Base-by-base conservation (phyloP, 2,329 filamentous ascomycete genomes). In the Alternaria sp. region DNA sequence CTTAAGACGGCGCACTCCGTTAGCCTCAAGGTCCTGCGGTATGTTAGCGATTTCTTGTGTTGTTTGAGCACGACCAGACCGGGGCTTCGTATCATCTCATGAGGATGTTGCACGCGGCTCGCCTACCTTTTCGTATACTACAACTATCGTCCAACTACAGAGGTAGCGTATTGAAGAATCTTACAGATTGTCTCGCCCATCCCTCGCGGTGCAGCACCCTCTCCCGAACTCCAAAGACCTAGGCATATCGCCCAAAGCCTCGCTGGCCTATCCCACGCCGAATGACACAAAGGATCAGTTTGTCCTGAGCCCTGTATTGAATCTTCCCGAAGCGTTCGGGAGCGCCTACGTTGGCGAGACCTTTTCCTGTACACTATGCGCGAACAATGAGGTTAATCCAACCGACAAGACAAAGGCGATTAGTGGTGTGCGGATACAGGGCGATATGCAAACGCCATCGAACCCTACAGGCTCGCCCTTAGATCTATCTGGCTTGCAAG, bases 311-410 rank as follows among this genome's bases (percentile, higher is more conserved):
- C 84, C 85, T 23, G 80, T 85, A 67, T 85, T 98, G 70, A 95
- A 92, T 45, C 88, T 98, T 1, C 94, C 95, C 9, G 89, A 93
- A 14, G 90, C 92, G 0, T 98, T 99, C 76, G 94, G 93, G 42
- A 94, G 92, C 11, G 93, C 94, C 8, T 97, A 97, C 76, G 94
- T 98, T 21, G 95, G 95, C 69, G 93, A 98, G 80, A 92, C 90
- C 0, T 98, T 99, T 79, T 89, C 90, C 64, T 99, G 95, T 79
- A 97, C 94, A 1, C 84, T 98, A 23, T 97, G 93, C 79, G 93
- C 91, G n/a, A 97, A 97, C 81, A 94, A 97, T 75, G 94, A 98
- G 72, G 78, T 88, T 2, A 69, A 76, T 21, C 65, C 77, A 39
- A 54, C 62, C 1, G 72, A 78, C 45, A 73, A 76, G 3, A 78